Base-by-base conservation (phyloP, 2,329 filamentous ascomycete genomes). In the Aspergillus pseudotamarii region DNA sequence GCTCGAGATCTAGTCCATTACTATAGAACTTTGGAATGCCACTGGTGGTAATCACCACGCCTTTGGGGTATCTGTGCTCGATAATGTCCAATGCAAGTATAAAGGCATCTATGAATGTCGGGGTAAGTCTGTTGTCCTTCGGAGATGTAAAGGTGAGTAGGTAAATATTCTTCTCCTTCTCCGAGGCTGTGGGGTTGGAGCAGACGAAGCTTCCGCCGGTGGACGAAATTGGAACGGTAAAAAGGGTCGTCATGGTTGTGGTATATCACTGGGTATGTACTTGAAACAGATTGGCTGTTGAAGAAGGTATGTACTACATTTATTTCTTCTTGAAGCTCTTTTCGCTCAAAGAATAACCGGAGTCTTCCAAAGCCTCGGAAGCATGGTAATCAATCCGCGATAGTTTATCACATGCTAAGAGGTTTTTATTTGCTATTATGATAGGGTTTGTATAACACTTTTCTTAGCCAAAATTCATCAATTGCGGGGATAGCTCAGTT, bases 11-110 rank as follows among this genome's bases (percentile, higher is more conserved):
- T n/a, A 95, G 84, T 0, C 92, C 92, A 78, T 94, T 94, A 76
- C 86, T 89, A 81, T 91, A 95, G 82, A 94, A 94, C 74, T 95
- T 95, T 58, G 82, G 75, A 63, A 94, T 90, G 55, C 84, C 86
- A 48, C 88, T 91, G 0, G 91, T 94, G 6, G 91, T 94, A 63
- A 94, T 81, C 16, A 95, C 83, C 6, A 94, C 91, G 58, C 92
- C 92, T n/a, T 85, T 85, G 0, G 86, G 82, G 71, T 90, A 83
- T 59, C 83, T 84, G 63, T 88, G 85, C 76, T 93, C 89, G 71
- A 95, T 80, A 26, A 92, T 87, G 79, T 95, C 91, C 65, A 95
- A 87, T 4, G 91, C 89, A 12, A 88, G 81, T 36, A 91, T 80
- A 43, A 94, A 78, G 14, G 91, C 84, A 62, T 85, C 81, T 79